Evolutionary conservation across 495 filamentous ascomycete genomes (phyloP), one percentile per base, ranked within the genome.

Genomic region (Penicillium manginii): DNA sequence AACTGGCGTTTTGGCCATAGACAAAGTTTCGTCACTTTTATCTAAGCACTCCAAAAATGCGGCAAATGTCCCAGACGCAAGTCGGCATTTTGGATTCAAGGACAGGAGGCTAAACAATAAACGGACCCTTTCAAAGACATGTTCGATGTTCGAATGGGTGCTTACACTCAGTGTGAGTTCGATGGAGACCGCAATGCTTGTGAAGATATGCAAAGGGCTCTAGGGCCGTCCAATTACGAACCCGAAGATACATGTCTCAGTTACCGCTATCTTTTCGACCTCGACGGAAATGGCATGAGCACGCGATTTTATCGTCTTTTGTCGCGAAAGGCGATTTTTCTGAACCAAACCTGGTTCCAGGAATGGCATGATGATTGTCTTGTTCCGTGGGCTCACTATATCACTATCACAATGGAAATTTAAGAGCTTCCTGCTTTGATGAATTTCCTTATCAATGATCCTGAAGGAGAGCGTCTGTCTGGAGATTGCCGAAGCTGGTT

Each of bases 281-380:
- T 81, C 1, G 83, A 86, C 61, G 82, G 83, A n/a, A 85, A 84
- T 66, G 75, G 77, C 9, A 78, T 82, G 51, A 79, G 72, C 4
- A 80, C 78, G 0, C 74, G 84, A 1, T 86, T 71, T 61, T 77
- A 79, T 57, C 75, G 71, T 14, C 70, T 85, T 6, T 69, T 85
- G 4, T 71, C 74, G 7, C 78, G 73, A 0, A 62, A 67, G 12
- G 71, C 70, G 17, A 60, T 66, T 1, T 73, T 74, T 2, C 58
- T 86, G 19, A 84, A 83, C 56, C 71, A 78, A 54, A 83, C 75
- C 0, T 47, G 83, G 4, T 69, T 84, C 14, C 66, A 73, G n/a
- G 84, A 86, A 65, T 85, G 82, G 84, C 84, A 84, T 57, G 81
- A 84, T 52, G 79, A 82, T 10, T 72, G 82, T 6, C 69, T 85